A percentile compares a stretch with the other conserved stretches of the same genome.
These are phyloP conservation scores for Fusarium temperatum DNA, from an alignment of 2,329 filamentous ascomycete species.

Conservation along the genomic window DNA sequence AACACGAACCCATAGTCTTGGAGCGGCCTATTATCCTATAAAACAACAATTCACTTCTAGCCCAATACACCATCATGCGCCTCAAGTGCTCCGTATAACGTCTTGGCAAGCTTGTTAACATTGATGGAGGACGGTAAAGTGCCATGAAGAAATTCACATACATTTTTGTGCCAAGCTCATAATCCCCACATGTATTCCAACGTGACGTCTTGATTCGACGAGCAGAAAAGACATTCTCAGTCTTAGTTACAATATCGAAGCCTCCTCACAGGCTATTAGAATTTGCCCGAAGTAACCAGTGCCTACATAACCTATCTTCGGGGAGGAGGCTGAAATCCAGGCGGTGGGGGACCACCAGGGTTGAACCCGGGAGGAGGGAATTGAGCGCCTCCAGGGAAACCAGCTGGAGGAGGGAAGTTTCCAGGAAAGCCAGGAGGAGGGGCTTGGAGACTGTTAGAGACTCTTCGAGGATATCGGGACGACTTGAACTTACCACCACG, in stretches of 20 bases:
- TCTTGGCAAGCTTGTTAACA: constrained; percentile 41
- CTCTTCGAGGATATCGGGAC: not conserved
- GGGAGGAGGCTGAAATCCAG: constrained; percentile 80
- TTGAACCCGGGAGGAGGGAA: constrained; percentile 63
- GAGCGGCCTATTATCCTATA: constrained; percentile 13
- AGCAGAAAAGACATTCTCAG: constrained; percentile 32
- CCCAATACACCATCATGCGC: constrained; percentile 26
- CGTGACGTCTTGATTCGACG: constrained; percentile 27
- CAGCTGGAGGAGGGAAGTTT: constrained; percentile 50
- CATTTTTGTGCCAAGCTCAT: constrained; percentile 43
- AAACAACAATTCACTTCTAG: constrained; percentile 22
- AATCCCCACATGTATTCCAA: constrained; percentile 33
- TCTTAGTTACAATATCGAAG: constrained; percentile 38
- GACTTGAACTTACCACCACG: constrained; percentile 61
- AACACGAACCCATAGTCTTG: constrained; percentile 22
- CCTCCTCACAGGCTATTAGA: constrained; percentile 36
- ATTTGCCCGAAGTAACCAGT: constrained; percentile 36
- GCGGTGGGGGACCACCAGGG: constrained; percentile 63
- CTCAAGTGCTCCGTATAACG: constrained; percentile 28
- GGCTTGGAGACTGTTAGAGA: constrained; percentile 50
- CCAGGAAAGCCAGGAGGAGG: constrained; percentile 59
- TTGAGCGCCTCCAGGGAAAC: constrained; percentile 55
- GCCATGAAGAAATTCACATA: constrained; percentile 43
- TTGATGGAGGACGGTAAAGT: constrained; percentile 35
- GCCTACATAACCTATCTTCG: constrained; percentile 58